These are phyloP conservation scores for Ophiosphaerella herpotricha DNA, from an alignment of 2,329 filamentous ascomycete genomes.

Conservation along the genomic window DNA sequence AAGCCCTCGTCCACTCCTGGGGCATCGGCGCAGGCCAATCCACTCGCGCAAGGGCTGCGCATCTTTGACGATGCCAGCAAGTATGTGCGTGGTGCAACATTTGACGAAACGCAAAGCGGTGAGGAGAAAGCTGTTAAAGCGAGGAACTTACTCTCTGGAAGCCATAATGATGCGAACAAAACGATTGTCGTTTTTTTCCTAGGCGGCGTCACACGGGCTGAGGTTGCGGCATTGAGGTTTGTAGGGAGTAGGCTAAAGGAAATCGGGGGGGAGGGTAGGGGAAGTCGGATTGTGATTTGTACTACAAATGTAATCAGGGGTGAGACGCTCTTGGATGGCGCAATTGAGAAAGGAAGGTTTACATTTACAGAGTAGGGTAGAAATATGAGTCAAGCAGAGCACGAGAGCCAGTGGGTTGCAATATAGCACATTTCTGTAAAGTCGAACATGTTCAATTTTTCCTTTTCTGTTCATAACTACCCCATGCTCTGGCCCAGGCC, in stretches of 20 bases:
- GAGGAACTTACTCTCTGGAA: conserved; percentile 78
- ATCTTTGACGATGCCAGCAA: conserved; percentile 93
- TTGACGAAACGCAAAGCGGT: conserved; percentile 89
- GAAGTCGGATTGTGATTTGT: conserved; percentile 85
- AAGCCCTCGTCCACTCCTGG: conserved; percentile 50
- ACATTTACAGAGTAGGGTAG: conserved; percentile 2
- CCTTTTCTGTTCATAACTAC: conserved; percentile 18
- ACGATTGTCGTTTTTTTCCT: conserved; percentile 96
- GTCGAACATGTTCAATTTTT: conserved; percentile 21
- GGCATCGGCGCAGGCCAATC: conserved; percentile 51
- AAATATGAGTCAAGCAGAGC: too few relatives aligned
- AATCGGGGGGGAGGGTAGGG: conserved; percentile 66
- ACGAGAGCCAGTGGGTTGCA: too few relatives aligned
- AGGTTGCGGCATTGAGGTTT: conserved; percentile 91
- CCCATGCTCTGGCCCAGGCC: conserved; percentile 10
- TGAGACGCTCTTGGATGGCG: conserved; percentile 83
- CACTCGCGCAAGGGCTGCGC: conserved; percentile 79
- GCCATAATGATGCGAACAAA: conserved; percentile 60
- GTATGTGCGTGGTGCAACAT: conserved; percentile 83
- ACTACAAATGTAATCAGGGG: conserved; percentile 92
- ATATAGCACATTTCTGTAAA: not conserved
- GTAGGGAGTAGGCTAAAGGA: conserved; percentile 76
- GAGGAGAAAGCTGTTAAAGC: conserved; percentile 92
- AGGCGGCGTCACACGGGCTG: conserved; percentile 94
- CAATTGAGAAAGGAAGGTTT: conserved; percentile 68